These are phyloP conservation scores for Grosmannia clavigera DNA, from an alignment of 2,329 filamentous ascomycete species.

Conservation along the genomic window DNA sequence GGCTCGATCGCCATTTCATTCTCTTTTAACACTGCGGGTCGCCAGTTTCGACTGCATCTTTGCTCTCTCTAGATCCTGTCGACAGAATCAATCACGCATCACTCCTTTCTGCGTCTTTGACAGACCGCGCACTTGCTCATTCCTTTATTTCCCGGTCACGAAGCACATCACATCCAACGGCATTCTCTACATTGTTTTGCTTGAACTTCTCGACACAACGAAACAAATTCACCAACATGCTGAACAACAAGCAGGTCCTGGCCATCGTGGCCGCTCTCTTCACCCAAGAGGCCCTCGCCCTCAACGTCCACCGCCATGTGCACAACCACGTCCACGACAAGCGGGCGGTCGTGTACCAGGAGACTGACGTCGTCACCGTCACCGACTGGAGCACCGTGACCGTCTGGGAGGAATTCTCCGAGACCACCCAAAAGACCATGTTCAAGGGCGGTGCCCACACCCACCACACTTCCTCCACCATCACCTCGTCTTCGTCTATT, in stretches of 20 bases:
- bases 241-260: constrained; percentile 17
- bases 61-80: constrained; percentile 7
- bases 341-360: constrained; percentile 16
- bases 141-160: not conserved
- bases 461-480: too few species aligned
- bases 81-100: constrained; percentile 20
- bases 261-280: constrained; percentile 31
- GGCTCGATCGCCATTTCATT: constrained; percentile 6
- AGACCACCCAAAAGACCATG: not conserved
- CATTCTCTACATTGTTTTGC: too few species aligned
- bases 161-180: too few species aligned
- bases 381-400: constrained; percentile 31
- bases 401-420: constrained; percentile 18
- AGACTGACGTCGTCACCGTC: constrained; percentile 21
- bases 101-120: constrained; percentile 38
- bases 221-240: constrained; percentile 1
- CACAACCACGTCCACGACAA: constrained; percentile 24
- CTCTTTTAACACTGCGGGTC: constrained; percentile 8
- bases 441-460: too few species aligned
- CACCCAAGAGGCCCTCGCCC: constrained; percentile 28
- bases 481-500: constrained; percentile 1
- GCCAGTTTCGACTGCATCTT: constrained; percentile 8
- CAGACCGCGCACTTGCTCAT: constrained; percentile 25
- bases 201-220: too few species aligned
- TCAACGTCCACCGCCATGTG: constrained; percentile 29